A percentile compares a stretch with the other conserved stretches of the same genome.
Evolutionary conservation across 148 eudicot genomes (phyloP).

Genomic region (Rhododendron griersonianum): DNA sequence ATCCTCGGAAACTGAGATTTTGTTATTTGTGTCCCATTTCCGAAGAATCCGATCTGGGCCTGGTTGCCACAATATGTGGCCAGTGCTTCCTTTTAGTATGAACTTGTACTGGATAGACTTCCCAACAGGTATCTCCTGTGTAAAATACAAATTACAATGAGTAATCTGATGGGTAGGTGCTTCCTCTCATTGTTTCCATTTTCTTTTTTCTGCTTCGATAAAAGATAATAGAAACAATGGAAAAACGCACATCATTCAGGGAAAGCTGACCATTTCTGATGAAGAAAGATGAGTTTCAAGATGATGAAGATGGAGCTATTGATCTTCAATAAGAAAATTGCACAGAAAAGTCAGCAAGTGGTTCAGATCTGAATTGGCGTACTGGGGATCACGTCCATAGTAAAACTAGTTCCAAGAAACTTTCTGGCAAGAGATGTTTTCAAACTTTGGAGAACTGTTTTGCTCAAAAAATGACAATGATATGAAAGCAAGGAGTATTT

Average conservation of each 20-base stretch:
- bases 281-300: background rate
- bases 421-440: background rate
- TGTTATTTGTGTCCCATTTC: slow-evolving; percentile 38
- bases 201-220: background rate
- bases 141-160: background rate
- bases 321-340: background rate
- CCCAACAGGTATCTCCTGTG: slow-evolving; percentile 50
- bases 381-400: background rate
- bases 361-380: background rate
- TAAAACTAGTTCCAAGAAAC: background rate
- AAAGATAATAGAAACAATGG: background rate
- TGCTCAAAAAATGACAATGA: background rate
- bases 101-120: slow-evolving; percentile 51
- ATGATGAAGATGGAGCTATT: background rate
- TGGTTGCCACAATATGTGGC: slow-evolving; percentile 52
- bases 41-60: slow-evolving; percentile 47
- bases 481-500: background rate
- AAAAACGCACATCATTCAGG: background rate
- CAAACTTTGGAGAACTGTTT: background rate
- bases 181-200: background rate
- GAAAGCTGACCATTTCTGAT: background rate
- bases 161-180: background rate
- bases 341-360: background rate
- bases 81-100: slow-evolving; percentile 32
- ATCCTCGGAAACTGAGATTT: slow-evolving; percentile 38